Evolutionary conservation across 2,329 filamentous ascomycete genomes (phyloP).

Genomic region (Hypoxylon sp.): DNA sequence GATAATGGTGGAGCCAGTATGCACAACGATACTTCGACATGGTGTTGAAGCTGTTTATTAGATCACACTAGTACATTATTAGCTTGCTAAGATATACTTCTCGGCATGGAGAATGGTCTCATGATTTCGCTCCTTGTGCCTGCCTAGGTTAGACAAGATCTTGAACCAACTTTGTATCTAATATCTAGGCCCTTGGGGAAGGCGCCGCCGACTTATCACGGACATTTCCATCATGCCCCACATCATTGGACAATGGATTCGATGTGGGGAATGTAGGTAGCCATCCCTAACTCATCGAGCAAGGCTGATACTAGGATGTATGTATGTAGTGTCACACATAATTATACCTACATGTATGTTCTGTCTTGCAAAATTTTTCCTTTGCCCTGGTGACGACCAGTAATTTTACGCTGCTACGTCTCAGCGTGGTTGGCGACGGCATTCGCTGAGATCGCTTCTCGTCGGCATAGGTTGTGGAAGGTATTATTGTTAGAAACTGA

Average conservation of each 20-base stretch:
- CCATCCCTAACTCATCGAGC: slow-evolving; percentile 30
- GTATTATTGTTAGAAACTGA: slow-evolving; percentile 22
- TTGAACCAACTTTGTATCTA: slow-evolving; percentile 28
- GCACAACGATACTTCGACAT: slow-evolving; percentile 31
- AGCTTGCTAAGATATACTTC: slow-evolving; percentile 33
- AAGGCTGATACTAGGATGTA: slow-evolving; percentile 41
- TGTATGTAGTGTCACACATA: slow-evolving; percentile 23
- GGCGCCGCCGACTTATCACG: slow-evolving; percentile 32
- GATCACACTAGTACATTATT: slow-evolving; percentile 21
- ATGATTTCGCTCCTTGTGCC: slow-evolving; percentile 31
- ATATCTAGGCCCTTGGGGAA: slow-evolving; percentile 27
- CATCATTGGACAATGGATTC: slow-evolving; percentile 42
- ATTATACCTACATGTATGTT: slow-evolving; percentile 25
- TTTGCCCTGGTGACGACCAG: slow-evolving; percentile 23
- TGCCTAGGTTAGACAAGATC: slow-evolving; percentile 28
- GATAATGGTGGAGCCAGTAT: slow-evolving; percentile 42
- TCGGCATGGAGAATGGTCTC: slow-evolving; percentile 25
- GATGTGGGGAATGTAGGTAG: slow-evolving; percentile 37
- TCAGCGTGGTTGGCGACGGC: slow-evolving; percentile 24
- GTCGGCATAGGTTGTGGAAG: slow-evolving; percentile 31
- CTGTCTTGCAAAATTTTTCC: slow-evolving; percentile 26
- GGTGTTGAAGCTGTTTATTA: slow-evolving; percentile 36
- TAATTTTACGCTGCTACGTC: slow-evolving; percentile 10
- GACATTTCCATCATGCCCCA: slow-evolving; percentile 10
- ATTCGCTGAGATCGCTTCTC: slow-evolving; percentile 35